A percentile compares a stretch with the other conserved stretches of the same genome.
Evolutionary conservation across 257 asterid genomes (phyloP).

Genomic region (Primulina tabacum): DNA sequence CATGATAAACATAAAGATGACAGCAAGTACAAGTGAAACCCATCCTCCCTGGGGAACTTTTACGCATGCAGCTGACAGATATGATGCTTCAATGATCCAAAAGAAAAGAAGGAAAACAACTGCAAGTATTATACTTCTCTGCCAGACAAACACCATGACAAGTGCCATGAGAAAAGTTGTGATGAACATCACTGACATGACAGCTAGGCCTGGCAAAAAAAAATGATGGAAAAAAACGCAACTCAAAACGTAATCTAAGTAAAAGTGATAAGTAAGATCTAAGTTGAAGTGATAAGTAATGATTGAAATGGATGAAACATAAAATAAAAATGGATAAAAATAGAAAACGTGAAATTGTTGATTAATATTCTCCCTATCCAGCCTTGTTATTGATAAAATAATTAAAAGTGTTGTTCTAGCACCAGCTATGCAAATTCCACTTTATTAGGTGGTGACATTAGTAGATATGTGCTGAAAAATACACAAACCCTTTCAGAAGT

Average conservation of each 20-base stretch:
- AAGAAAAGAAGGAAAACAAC: constrained; percentile 60
- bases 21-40: constrained; percentile 73
- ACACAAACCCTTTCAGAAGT: too few species aligned
- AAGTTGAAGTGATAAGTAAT: too few species aligned
- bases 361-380: too few species aligned
- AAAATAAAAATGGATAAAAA: not conserved
- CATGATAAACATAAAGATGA: constrained; percentile 69
- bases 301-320: not conserved
- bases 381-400: too few species aligned
- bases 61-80: constrained; percentile 52
- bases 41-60: constrained; percentile 95
- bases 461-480: too few species aligned
- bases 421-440: too few species aligned
- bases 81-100: constrained; percentile 63
- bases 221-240: not conserved
- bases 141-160: constrained; percentile 83
- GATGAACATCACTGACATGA: constrained; percentile 90
- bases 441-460: too few species aligned
- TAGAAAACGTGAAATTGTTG: too few species aligned
- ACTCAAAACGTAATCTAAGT: too few species aligned
- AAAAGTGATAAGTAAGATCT: too few species aligned
- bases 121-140: constrained; percentile 49
- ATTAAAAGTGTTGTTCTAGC: too few species aligned
- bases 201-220: constrained; percentile 73
- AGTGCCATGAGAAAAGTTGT: constrained; percentile 92